Percentiles rank a stretch among this genome's conserved stretches.
Conservation (phyloP, 1,284 basidiomycete species). For the Boletus putidus region DNA sequence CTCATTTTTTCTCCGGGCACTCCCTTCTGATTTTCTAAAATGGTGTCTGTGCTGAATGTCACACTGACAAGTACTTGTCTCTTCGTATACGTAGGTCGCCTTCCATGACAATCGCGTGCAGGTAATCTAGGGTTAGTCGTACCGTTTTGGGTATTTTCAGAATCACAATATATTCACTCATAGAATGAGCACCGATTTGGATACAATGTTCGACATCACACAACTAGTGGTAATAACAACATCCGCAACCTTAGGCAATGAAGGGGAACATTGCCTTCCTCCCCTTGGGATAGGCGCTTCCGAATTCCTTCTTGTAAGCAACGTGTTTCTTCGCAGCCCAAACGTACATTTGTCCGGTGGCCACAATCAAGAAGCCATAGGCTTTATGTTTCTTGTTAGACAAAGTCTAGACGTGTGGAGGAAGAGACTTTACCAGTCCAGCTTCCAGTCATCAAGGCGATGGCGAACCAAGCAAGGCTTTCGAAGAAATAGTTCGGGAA, state of each 20-base stretch:
- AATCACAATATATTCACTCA: neutral
- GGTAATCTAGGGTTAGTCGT: no score
- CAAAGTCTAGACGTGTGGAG: neutral
- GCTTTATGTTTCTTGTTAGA: slow-evolving; percentile 44
- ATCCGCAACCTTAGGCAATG: slow-evolving; percentile 19
- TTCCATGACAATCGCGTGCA: neutral
- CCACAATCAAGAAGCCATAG: slow-evolving; percentile 70
- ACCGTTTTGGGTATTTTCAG: no score
- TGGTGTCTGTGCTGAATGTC: slow-evolving; percentile 9
- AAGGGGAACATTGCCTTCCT: slow-evolving; percentile 86
- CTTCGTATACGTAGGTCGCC: neutral
- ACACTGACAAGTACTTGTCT: slow-evolving; percentile 1
- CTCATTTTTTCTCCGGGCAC: slow-evolving; percentile 70
- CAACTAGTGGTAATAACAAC: neutral
- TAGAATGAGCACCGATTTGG: neutral
- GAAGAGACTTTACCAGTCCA: slow-evolving; percentile 58
- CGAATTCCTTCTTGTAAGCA: slow-evolving; percentile 92
- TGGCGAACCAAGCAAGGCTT: slow-evolving; percentile 71
- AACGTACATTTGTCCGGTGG: slow-evolving; percentile 71
- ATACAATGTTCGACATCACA: neutral
- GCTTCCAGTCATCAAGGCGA: slow-evolving; percentile 80
- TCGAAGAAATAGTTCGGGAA: slow-evolving; percentile 98
- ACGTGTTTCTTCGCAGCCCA: slow-evolving; percentile 95
- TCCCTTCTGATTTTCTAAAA: slow-evolving; percentile 56
- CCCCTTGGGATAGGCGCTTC: slow-evolving; percentile 73